Evolutionary conservation across 164 flowering plant species (phyloP).

Genomic region (Dillenia turbinata): DNA sequence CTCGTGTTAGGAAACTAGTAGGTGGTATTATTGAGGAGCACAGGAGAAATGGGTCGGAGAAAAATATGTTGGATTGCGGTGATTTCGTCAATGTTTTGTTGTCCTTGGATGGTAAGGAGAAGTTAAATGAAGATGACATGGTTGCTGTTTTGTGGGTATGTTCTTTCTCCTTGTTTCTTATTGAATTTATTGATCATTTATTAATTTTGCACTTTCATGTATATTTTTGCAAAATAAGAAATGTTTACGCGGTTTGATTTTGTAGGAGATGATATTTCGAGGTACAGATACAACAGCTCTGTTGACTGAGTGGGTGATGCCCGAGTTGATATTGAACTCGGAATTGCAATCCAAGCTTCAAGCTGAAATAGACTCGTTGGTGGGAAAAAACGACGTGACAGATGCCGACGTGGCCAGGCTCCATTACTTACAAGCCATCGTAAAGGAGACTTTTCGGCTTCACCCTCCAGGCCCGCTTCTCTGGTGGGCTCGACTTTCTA

Average conservation of each 20-base stretch:
- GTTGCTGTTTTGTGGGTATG: conserved; percentile 59
- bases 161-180: not conserved
- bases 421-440: conserved; percentile 41
- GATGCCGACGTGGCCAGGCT: conserved; percentile 33
- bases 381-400: conserved; percentile 6
- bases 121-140: conserved; percentile 54
- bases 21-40: conserved; percentile 45
- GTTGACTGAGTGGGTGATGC: conserved; percentile 58
- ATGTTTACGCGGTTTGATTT: not conserved
- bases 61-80: conserved; percentile 6
- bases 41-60: not conserved
- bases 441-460: conserved; percentile 48
- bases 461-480: conserved; percentile 76
- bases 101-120: conserved; percentile 49
- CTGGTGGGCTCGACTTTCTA: conserved; percentile 61
- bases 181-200: conserved; percentile 58
- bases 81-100: conserved; percentile 65
- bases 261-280: conserved; percentile 67
- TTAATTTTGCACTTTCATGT: conserved; percentile 28
- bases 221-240: no score
- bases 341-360: conserved; percentile 33
- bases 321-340: conserved; percentile 47
- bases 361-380: conserved; percentile 21
- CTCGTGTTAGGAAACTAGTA: conserved; percentile 51
- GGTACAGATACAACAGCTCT: conserved; percentile 66